Evolutionary conservation across 2,329 filamentous ascomycete genomes (phyloP).

Genomic region (Xylariaceae sp.): DNA sequence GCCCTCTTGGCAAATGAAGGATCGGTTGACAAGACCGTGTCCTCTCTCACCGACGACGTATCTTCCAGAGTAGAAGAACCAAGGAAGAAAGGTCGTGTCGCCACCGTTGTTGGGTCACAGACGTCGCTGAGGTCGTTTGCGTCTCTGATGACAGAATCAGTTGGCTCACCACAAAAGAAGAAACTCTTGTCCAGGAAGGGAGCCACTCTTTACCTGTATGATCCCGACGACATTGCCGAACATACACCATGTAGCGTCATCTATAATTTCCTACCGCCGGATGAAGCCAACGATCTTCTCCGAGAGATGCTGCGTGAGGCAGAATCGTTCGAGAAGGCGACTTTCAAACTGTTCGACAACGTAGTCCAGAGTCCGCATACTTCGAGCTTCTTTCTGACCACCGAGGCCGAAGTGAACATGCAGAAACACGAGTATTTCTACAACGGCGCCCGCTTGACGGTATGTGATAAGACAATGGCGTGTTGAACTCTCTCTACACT

Average conservation of each 20-base stretch:
- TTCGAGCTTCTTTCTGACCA: conserved; percentile 75
- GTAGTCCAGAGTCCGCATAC: conserved; percentile 83
- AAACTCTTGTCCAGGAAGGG: conserved; percentile 66
- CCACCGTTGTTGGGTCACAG: conserved; percentile 48
- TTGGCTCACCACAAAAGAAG: conserved; percentile 31
- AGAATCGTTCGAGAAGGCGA: conserved; percentile 61
- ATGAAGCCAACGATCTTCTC: conserved; percentile 69
- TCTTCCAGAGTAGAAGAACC: conserved; percentile 14
- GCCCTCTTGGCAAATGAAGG: conserved; percentile 73
- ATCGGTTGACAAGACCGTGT: conserved; percentile 60
- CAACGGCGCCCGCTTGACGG: conserved; percentile 68
- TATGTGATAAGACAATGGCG: conserved; percentile 29
- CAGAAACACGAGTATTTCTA: conserved; percentile 82
- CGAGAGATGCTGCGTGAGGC: conserved; percentile 71
- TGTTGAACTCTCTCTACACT: neutral
- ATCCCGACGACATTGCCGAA: conserved; percentile 71
- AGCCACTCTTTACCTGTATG: conserved; percentile 76
- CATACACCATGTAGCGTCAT: conserved; percentile 89
- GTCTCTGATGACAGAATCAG: conserved; percentile 7
- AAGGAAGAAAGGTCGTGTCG: conserved; percentile 31
- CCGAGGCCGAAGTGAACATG: conserved; percentile 58
- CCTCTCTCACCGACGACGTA: conserved; percentile 43
- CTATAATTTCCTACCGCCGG: conserved; percentile 75
- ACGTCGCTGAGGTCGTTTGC: conserved; percentile 56
- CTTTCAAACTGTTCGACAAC: conserved; percentile 83